Conservation (phyloP, 1,139 yeast genomes). For the Scheffersomyces titani region DNA sequence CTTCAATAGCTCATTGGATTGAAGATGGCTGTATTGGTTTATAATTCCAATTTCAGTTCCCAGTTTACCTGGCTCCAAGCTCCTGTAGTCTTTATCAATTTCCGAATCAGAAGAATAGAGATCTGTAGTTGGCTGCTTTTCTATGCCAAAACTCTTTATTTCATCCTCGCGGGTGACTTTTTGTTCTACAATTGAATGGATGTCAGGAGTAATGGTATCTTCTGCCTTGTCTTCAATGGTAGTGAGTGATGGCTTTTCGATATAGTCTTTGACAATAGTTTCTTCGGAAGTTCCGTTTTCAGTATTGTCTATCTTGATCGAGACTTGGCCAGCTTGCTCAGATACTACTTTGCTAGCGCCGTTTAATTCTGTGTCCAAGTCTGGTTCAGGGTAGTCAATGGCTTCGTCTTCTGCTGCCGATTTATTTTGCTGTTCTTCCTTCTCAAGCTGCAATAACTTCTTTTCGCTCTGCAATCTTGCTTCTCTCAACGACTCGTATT, state of each 20-base stretch:
- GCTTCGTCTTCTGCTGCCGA: not conserved
- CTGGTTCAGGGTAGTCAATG: constrained; percentile 1
- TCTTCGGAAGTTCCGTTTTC: not conserved
- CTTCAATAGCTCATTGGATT: constrained; percentile 12
- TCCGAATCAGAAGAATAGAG: constrained; percentile 6
- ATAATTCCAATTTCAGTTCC: constrained; percentile 23
- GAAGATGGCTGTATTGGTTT: constrained; percentile 18
- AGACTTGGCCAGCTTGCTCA: constrained; percentile 12
- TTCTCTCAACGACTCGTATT: constrained; percentile 21
- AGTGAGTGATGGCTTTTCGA: constrained; percentile 12
- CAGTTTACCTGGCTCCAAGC: constrained; percentile 8
- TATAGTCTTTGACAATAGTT: constrained; percentile 1
- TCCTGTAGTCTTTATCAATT: constrained; percentile 5
- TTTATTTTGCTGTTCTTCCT: not conserved
- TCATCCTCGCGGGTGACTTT: not conserved
- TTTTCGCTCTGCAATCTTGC: constrained; percentile 21
- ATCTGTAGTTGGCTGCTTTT: constrained; percentile 7
- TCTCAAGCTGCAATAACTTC: constrained; percentile 9
- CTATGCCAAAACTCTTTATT: constrained; percentile 15
- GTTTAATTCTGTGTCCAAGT: constrained; percentile 8
- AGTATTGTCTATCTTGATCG: constrained; percentile 14
- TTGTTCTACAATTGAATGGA: not conserved
- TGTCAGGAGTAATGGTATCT: not conserved
- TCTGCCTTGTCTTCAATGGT: constrained; percentile 8
- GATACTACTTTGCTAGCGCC: constrained; percentile 19